phyloP scores from a whole-genome alignment of 2,329 filamentous ascomycete species.

The Pseudogymnoascus sp. region DNA sequence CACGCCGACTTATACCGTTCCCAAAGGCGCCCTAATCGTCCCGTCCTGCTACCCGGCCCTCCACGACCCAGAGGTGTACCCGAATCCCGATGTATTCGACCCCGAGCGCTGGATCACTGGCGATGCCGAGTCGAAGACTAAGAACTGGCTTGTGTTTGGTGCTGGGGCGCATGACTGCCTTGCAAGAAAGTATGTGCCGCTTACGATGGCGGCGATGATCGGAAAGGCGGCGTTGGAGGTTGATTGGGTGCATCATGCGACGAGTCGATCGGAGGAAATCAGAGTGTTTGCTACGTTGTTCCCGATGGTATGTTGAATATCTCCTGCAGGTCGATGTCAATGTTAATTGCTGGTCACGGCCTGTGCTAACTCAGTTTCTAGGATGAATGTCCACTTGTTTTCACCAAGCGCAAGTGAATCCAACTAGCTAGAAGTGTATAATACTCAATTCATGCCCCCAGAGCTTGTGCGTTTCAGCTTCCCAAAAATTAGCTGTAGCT shows the following conservation, averaged over 20 bases:
- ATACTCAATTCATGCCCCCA: background rate
- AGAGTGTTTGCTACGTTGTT: constrained; percentile 11
- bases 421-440: background rate
- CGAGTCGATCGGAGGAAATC: constrained; percentile 40
- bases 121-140: constrained; percentile 40
- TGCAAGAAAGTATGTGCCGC: constrained; percentile 40
- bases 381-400: background rate
- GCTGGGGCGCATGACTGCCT: constrained; percentile 43
- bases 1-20: constrained; percentile 39
- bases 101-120: constrained; percentile 45
- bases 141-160: constrained; percentile 47
- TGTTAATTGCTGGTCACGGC: background rate
- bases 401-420: background rate
- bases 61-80: constrained; percentile 41
- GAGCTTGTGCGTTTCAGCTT: background rate
- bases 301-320: background rate
- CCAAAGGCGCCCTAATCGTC: constrained; percentile 41
- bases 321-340: background rate
- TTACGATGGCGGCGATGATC: constrained; percentile 44
- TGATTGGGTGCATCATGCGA: constrained; percentile 43
- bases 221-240: constrained; percentile 42
- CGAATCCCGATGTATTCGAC: constrained; percentile 39
- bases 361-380: background rate
- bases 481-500: background rate
- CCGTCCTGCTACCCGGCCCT: constrained; percentile 44